These are phyloP conservation scores for Macrophomina tecta DNA, from an alignment of 2,329 filamentous ascomycete species.

Conservation along the genomic window DNA sequence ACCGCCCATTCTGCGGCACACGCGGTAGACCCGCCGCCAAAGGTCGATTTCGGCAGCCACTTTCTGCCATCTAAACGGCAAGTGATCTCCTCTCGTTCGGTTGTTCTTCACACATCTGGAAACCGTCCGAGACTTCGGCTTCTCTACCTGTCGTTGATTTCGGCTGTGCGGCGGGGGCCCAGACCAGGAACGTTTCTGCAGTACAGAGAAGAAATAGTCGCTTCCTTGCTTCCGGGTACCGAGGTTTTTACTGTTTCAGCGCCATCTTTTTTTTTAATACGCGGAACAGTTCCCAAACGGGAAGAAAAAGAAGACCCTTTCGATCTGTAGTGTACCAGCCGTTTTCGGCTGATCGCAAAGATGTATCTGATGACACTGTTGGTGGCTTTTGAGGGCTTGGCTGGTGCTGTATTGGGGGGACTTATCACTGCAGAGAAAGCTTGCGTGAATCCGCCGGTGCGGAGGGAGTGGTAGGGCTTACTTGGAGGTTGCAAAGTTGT, in stretches of 20 bases:
- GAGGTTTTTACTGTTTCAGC: not conserved
- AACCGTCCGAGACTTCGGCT: not conserved
- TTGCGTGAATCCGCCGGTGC: constrained; percentile 32
- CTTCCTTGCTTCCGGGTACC: not conserved
- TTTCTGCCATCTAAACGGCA: no score
- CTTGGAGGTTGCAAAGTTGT: no score
- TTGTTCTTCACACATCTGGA: not conserved
- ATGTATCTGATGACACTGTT: not conserved
- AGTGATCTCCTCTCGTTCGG: no score
- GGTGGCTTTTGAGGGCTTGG: constrained; percentile 29
- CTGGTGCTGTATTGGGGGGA: constrained; percentile 28
- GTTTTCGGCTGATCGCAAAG: not conserved
- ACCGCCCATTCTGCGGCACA: no score
- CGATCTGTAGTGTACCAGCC: not conserved
- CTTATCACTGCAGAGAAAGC: constrained; percentile 15
- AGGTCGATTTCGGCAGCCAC: no score
- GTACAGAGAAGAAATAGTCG: constrained; percentile 6
- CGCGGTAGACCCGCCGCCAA: no score
- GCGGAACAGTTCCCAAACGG: not conserved
- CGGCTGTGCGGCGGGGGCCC: not conserved
- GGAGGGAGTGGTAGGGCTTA: constrained; percentile 33
- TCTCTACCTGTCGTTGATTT: not conserved
- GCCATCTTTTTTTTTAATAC: not conserved
- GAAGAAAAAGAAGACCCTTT: not conserved
- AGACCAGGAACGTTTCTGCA: not conserved